Conservation (phyloP, 2,329 filamentous ascomycete species). For the Aspergillus sp. region DNA sequence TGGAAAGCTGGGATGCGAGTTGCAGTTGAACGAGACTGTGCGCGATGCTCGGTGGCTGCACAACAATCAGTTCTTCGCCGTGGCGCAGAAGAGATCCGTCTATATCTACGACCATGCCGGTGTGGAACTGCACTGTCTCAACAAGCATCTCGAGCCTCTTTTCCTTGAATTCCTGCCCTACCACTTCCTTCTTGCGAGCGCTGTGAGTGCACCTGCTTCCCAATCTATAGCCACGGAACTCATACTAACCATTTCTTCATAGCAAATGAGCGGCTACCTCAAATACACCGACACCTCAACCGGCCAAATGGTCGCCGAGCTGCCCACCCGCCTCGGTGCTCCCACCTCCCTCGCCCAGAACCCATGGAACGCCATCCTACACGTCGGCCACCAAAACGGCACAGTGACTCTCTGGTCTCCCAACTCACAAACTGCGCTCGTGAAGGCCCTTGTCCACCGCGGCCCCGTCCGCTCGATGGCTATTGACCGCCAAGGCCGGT, state of each 20-base stretch:
- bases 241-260: constrained; percentile 26
- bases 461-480: constrained; percentile 85
- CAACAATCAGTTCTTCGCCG: constrained; percentile 90
- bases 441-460: constrained; percentile 86
- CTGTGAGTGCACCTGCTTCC: constrained; percentile 57
- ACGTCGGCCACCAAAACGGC: constrained; percentile 93
- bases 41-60: constrained; percentile 89
- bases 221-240: not conserved
- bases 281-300: constrained; percentile 97
- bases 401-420: constrained; percentile 95
- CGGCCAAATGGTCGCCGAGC: constrained; percentile 81
- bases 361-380: constrained; percentile 85
- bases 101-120: constrained; percentile 95
- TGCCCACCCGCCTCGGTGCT: constrained; percentile 80
- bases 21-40: constrained; percentile 88
- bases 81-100: constrained; percentile 93
- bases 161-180: constrained; percentile 96
- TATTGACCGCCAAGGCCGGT: constrained; percentile 84
- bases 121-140: constrained; percentile 87
- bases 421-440: constrained; percentile 80
- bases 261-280: constrained; percentile 76
- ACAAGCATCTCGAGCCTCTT: constrained; percentile 85
- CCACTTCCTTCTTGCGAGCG: constrained; percentile 87
- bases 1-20: constrained; percentile 85
- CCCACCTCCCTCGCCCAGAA: constrained; percentile 86